Percentiles rank a stretch among this genome's conserved stretches.
Evolutionary conservation across 208 protist species (phyloP).

Genomic region (Histomonas meleagridis): DNA sequence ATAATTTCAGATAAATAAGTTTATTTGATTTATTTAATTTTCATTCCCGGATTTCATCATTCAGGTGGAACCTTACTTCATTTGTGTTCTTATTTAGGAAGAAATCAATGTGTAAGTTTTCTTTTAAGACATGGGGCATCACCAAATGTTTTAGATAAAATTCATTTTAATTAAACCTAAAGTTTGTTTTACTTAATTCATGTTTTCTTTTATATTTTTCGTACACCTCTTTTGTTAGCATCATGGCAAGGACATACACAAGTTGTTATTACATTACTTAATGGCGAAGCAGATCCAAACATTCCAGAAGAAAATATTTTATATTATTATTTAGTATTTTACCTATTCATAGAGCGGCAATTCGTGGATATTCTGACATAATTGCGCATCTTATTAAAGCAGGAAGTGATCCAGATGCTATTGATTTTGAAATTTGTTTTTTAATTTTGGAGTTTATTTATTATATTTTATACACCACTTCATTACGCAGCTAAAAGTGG

Average conservation of each 20-base stretch:
- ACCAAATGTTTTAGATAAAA: slow-evolving; percentile 17
- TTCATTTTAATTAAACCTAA: background rate
- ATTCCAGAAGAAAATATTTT: slow-evolving; percentile 11
- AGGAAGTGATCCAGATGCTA: background rate
- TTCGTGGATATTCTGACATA: background rate
- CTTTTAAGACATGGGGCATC: slow-evolving; percentile 22
- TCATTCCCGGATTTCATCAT: slow-evolving; percentile 13
- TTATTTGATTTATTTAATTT: background rate
- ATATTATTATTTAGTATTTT: background rate
- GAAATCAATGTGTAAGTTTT: background rate
- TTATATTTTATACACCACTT: background rate
- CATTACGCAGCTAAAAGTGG: slow-evolving; percentile 19
- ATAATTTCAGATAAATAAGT: slow-evolving; percentile 22
- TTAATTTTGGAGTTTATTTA: background rate
- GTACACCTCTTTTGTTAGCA: background rate
- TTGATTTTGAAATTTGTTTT: background rate
- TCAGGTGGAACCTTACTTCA: background rate
- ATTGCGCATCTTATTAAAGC: slow-evolving; percentile 1
- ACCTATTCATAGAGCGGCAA: background rate
- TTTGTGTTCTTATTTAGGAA: slow-evolving; percentile 18
- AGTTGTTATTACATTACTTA: slow-evolving; percentile 6
- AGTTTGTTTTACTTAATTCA: background rate
- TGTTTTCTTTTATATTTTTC: background rate
- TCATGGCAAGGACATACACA: background rate
- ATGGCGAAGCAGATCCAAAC: slow-evolving; percentile 16